These are phyloP conservation scores for Penicillium robsamsonii DNA, from an alignment of 495 filamentous ascomycete species.

Conservation along the genomic window DNA sequence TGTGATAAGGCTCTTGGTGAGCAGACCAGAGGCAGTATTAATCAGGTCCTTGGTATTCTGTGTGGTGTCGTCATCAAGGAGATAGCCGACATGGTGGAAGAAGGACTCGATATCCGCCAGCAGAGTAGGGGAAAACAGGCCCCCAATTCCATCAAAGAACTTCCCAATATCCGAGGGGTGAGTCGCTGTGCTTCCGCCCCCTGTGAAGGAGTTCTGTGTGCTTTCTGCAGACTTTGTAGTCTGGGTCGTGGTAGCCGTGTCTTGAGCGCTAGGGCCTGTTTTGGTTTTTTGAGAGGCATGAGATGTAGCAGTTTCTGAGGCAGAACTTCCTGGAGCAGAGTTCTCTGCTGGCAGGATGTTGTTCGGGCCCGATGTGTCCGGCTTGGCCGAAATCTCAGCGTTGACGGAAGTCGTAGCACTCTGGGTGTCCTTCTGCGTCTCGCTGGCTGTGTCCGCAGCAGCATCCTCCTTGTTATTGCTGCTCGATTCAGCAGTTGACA, in stretches of 20 bases:
- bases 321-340: background rate
- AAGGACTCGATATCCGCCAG: constrained; percentile 45
- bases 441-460: background rate
- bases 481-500: too few relatives aligned
- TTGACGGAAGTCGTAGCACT: background rate
- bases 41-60: constrained; percentile 37
- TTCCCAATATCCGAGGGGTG: constrained; percentile 36
- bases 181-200: background rate
- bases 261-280: background rate
- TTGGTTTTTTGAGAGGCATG: background rate
- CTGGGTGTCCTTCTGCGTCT: background rate
- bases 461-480: background rate
- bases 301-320: background rate
- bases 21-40: constrained; percentile 26
- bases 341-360: background rate
- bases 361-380: constrained; percentile 1
- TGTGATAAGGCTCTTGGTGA: constrained; percentile 5
- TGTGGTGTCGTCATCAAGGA: constrained; percentile 44
- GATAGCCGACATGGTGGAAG: constrained; percentile 42
- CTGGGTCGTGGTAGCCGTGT: constrained; percentile 3
- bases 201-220: background rate
- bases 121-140: constrained; percentile 41
- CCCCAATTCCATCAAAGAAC: constrained; percentile 38
- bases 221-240: background rate
- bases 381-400: background rate